These are phyloP conservation scores for Primulina huaijiensis DNA, from an alignment of 257 asterid species.

Conservation along the genomic window DNA sequence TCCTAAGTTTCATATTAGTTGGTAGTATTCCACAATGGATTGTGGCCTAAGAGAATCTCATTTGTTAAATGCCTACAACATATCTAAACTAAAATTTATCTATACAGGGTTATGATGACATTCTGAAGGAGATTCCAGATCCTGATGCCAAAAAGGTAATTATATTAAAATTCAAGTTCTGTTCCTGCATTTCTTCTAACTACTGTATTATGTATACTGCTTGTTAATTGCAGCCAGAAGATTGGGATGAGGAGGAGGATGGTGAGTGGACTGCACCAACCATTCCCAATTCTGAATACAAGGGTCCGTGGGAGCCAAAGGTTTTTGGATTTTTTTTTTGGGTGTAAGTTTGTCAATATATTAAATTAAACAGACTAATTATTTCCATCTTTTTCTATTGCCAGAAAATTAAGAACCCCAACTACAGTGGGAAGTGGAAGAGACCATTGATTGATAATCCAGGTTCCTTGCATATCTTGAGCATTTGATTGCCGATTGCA, in stretches of 20 bases:
- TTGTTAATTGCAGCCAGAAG: constrained; percentile 72
- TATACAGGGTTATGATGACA: constrained; percentile 88
- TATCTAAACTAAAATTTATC: neutral
- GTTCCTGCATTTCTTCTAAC: neutral
- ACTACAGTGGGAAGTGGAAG: constrained; percentile 90
- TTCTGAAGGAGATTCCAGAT: constrained; percentile 79
- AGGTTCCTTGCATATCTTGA: constrained; percentile 35
- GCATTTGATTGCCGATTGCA: neutral
- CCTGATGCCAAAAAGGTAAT: constrained; percentile 91
- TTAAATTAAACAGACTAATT: constrained; percentile 9
- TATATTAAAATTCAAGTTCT: neutral
- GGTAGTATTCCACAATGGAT: neutral
- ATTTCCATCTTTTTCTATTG: constrained; percentile 5
- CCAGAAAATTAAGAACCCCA: constrained; percentile 84
- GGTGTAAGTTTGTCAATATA: neutral
- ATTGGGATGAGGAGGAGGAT: constrained; percentile 98
- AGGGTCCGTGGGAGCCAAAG: constrained; percentile 87
- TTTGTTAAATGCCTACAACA: neutral
- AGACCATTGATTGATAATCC: constrained; percentile 90
- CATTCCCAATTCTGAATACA: constrained; percentile 87
- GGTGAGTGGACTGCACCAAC: constrained; percentile 98
- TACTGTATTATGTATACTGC: neutral
- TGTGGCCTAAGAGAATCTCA: neutral
- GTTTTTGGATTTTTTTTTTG: constrained; percentile 31
- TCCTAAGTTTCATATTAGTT: neutral